Evolutionary conservation across 805 yeast species (phyloP).

Genomic region (Blastobotrys robertii): DNA sequence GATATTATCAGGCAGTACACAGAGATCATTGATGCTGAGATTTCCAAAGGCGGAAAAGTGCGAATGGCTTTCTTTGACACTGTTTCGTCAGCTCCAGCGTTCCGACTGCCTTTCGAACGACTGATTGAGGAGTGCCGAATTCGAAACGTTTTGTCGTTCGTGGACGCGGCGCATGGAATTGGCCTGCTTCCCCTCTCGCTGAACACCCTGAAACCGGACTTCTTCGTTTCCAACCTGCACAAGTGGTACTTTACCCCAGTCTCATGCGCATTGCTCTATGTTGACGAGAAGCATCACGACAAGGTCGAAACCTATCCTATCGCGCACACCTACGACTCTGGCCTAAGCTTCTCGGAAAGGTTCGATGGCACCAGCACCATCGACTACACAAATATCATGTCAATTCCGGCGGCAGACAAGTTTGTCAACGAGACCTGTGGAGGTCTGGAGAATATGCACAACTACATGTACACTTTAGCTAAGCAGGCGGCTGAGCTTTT

Average conservation of each 20-base stretch:
- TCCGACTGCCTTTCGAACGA: constrained; percentile 44
- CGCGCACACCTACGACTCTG: constrained; percentile 20
- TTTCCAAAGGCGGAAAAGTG: constrained; percentile 13
- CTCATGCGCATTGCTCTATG: constrained; percentile 51
- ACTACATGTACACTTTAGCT: constrained; percentile 41
- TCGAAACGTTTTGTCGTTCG: constrained; percentile 40
- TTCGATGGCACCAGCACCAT: constrained; percentile 45
- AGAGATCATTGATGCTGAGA: constrained; percentile 19
- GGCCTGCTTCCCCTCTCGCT: constrained; percentile 33
- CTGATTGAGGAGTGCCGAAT: constrained; percentile 38
- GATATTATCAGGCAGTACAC: constrained; percentile 30
- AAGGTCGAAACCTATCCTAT: constrained; percentile 49
- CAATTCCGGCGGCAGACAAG: constrained; percentile 40
- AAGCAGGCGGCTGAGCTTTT: constrained; percentile 33
- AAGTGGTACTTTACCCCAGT: constrained; percentile 59
- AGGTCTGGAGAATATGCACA: constrained; percentile 44
- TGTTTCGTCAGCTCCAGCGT: constrained; percentile 57
- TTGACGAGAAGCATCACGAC: constrained; percentile 40
- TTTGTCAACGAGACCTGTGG: constrained; percentile 49
- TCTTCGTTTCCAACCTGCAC: constrained; percentile 52
- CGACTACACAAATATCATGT: constrained; percentile 34
- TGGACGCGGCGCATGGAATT: constrained; percentile 67
- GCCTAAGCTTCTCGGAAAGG: constrained; percentile 16
- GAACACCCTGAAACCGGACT: constrained; percentile 41
- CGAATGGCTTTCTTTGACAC: constrained; percentile 44